Conservation (phyloP, 352 stramenopile species). For the Globisporangium okanoganense region DNA sequence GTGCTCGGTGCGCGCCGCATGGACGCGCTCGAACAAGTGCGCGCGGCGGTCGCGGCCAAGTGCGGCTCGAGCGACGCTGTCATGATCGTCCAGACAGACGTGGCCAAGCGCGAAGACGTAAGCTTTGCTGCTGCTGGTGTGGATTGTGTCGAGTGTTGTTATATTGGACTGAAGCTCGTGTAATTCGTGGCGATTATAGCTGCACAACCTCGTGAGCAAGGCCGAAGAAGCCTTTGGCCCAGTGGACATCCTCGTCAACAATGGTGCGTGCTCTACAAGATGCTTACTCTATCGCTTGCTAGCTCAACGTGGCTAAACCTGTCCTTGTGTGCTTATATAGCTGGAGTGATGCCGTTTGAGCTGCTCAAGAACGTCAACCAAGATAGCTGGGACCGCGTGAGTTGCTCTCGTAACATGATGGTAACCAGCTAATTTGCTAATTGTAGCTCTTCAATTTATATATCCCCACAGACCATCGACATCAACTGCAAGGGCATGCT, state of each 20-base stretch:
- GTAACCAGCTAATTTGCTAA: neutral
- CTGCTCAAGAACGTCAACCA: conserved; percentile 87
- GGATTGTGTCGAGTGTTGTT: neutral
- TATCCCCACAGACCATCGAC: conserved; percentile 66
- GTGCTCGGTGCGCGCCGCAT: conserved; percentile 74
- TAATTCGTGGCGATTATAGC: conserved; percentile 6
- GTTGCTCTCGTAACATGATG: neutral
- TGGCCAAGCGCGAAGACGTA: conserved; percentile 65
- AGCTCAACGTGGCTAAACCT: neutral
- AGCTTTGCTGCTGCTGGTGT: neutral
- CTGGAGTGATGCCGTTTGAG: conserved; percentile 93
- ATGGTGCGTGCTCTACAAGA: conserved; percentile 26
- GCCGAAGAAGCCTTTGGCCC: conserved; percentile 59
- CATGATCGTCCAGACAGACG: conserved; percentile 49
- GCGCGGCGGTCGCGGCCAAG: conserved; percentile 27
- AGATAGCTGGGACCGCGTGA: conserved; percentile 85
- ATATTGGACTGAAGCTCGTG: neutral
- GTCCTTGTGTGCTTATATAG: conserved; percentile 16
- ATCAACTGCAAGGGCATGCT: conserved; percentile 93
- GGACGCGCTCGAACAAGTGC: conserved; percentile 50
- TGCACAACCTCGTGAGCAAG: conserved; percentile 56
- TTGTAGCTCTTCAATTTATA: neutral
- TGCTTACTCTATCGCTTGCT: neutral
- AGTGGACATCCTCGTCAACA: conserved; percentile 90
- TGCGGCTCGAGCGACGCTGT: conserved; percentile 26